Conservation (phyloP, 331 rosid species). For the Spiraea crenata region DNA sequence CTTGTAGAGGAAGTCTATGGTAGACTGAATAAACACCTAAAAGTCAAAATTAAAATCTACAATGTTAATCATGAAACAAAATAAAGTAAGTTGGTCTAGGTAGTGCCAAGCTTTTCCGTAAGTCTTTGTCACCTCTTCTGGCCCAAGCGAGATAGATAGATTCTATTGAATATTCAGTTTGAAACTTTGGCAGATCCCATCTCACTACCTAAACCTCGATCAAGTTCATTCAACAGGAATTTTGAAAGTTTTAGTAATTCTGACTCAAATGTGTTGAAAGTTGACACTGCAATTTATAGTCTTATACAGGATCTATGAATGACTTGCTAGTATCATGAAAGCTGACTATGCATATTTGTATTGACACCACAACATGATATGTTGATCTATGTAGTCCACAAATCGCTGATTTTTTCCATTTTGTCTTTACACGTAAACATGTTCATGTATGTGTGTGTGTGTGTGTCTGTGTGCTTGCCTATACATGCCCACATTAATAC, state of each 20-base stretch:
- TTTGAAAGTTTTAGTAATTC: background rate
- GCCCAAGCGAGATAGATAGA: background rate
- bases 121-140: background rate
- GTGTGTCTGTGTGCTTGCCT: background rate
- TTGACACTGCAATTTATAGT: background rate
- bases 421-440: background rate
- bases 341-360: background rate
- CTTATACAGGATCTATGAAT: background rate
- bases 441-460: background rate
- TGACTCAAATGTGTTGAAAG: background rate
- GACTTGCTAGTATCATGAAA: background rate
- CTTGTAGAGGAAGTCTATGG: background rate
- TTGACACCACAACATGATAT: background rate
- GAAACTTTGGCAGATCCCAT: background rate
- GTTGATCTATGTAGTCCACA: background rate
- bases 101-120: background rate
- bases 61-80: background rate
- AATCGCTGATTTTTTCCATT: background rate
- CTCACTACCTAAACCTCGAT: background rate
- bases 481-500: background rate
- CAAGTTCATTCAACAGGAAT: background rate
- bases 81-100: no score
- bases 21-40: background rate
- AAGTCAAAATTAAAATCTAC: background rate
- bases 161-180: background rate